Evolutionary conservation across 2,329 filamentous ascomycete genomes (phyloP).

Genomic region (Fusarium sp.): DNA sequence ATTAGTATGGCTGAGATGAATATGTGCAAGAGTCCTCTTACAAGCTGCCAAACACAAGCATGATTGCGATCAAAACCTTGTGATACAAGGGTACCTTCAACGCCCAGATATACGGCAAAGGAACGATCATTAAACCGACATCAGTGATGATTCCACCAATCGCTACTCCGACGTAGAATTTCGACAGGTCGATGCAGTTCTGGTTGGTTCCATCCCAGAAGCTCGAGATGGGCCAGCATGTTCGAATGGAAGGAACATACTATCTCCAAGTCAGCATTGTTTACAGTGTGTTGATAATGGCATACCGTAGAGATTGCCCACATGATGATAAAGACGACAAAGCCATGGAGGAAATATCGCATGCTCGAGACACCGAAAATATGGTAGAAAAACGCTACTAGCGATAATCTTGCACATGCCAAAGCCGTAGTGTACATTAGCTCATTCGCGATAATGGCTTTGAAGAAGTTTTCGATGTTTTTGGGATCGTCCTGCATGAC

Average conservation of each 20-base stretch:
- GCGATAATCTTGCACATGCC: not conserved
- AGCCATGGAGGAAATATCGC: conserved; percentile 11
- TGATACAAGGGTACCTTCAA: not conserved
- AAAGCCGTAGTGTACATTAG: conserved; percentile 2
- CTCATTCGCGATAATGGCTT: not conserved
- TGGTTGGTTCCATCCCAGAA: conserved; percentile 16
- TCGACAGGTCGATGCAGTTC: conserved; percentile 15
- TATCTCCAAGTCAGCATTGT: not conserved
- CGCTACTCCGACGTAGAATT: conserved; percentile 14
- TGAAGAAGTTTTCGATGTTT: conserved; percentile 5
- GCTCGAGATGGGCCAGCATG: conserved; percentile 7
- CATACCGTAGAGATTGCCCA: conserved; percentile 12
- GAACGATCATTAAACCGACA: conserved; percentile 1
- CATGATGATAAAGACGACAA: not conserved
- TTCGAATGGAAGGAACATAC: conserved; percentile 17
- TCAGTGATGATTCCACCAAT: conserved; percentile 16
- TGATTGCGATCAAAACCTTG: conserved; percentile 4
- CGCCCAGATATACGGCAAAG: conserved; percentile 4
- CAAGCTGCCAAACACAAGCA: conserved; percentile 18
- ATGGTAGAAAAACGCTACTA: not conserved
- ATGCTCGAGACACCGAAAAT: conserved; percentile 4
- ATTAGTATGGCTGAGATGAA: not conserved
- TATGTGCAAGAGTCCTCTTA: not conserved
- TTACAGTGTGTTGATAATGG: fast-evolving
- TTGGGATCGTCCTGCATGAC: not conserved